phyloP scores from a whole-genome alignment of 2,329 filamentous ascomycete species.

The Venturia aucupariae region DNA sequence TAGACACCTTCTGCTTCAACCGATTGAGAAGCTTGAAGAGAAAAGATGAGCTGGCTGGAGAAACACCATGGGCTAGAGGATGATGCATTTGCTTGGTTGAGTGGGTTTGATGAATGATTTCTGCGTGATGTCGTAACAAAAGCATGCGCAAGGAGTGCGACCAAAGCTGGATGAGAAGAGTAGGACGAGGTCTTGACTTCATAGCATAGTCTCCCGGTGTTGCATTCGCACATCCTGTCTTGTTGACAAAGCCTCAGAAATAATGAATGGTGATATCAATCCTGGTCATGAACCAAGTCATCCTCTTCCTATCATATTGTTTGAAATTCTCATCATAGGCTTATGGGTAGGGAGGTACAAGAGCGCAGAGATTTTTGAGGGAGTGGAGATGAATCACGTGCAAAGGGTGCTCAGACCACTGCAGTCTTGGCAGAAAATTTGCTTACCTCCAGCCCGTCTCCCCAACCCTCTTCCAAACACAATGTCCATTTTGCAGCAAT shows the following conservation, averaged over 20 bases:
- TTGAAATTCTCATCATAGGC: not conserved
- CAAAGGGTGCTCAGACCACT: too few species aligned
- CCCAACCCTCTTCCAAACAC: too few species aligned
- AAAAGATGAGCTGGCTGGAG: not conserved
- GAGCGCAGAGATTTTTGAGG: not conserved
- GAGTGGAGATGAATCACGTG: too few species aligned
- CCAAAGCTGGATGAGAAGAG: not conserved
- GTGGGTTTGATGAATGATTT: not conserved
- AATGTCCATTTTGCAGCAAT: not conserved
- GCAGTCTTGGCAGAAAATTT: not conserved
- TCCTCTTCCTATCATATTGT: slow-evolving; percentile 10
- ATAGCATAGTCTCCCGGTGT: not conserved
- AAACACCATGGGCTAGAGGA: not conserved
- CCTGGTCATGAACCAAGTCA: not conserved
- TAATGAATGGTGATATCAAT: slow-evolving; percentile 9
- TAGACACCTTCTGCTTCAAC: not conserved
- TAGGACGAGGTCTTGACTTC: too few species aligned
- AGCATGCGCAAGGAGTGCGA: not conserved
- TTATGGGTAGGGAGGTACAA: not conserved
- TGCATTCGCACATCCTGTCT: not conserved
- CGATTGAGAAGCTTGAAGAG: not conserved
- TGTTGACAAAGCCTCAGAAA: slow-evolving; percentile 6
- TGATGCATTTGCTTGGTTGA: not conserved
- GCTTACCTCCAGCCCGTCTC: too few species aligned
- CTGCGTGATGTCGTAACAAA: not conserved